These are phyloP conservation scores for Mucor velutinosus DNA, from an alignment of 371 early-diverging fungal genomes.

Conservation along the genomic window DNA sequence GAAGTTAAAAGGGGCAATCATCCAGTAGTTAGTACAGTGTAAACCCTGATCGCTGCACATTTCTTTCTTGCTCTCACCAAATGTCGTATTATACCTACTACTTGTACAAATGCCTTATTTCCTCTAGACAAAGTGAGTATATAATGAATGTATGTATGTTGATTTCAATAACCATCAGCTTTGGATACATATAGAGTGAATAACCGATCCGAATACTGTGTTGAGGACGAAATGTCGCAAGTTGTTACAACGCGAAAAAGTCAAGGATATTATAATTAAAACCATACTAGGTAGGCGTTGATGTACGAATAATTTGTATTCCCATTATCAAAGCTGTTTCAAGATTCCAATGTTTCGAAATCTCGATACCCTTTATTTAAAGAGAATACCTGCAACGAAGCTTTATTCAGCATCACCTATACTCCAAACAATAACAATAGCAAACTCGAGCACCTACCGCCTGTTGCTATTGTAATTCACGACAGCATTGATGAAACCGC, in stretches of 20 bases:
- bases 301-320: background rate
- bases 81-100: background rate
- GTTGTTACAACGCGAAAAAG: background rate
- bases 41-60: background rate
- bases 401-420: background rate
- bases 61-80: background rate
- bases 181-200: background rate
- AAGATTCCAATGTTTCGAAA: background rate
- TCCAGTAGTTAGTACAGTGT: background rate
- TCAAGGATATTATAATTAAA: background rate
- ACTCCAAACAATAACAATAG: background rate
- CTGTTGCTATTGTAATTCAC: background rate
- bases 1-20: background rate
- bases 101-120: background rate
- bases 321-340: background rate
- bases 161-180: background rate
- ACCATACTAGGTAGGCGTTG: background rate
- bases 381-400: background rate
- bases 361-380: background rate
- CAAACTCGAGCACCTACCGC: background rate
- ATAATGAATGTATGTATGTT: background rate
- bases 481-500: background rate
- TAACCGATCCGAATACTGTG: background rate
- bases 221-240: background rate
- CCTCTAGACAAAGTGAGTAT: background rate